phyloP scores from a whole-genome alignment of 1,284 basidiomycete species.

The Somion occarium region DNA sequence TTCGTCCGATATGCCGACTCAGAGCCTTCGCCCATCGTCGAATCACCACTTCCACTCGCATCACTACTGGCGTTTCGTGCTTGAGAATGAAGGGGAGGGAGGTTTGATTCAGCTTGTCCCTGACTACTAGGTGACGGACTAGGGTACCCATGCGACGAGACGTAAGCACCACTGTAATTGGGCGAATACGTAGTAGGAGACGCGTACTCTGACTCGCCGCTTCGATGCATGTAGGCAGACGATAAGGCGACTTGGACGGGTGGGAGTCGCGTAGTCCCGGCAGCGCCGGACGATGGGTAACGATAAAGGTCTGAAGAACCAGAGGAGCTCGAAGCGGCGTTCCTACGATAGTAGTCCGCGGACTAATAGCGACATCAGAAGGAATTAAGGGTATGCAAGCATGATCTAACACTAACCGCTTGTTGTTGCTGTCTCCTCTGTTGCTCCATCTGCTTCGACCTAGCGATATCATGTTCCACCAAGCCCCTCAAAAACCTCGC shows the following conservation, averaged over 20 bases:
- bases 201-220: neutral
- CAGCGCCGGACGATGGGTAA: neutral
- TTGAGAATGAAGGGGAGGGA: neutral
- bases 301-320: neutral
- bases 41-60: no score
- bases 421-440: constrained; percentile 9
- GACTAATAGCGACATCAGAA: neutral
- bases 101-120: neutral
- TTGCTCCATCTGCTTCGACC: constrained; percentile 34
- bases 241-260: neutral
- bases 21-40: neutral
- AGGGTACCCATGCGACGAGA: constrained; percentile 2
- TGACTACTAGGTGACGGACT: constrained; percentile 7
- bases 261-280: neutral
- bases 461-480: constrained; percentile 56
- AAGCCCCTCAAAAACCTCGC: constrained; percentile 71
- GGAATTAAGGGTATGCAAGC: neutral
- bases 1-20: constrained; percentile 2
- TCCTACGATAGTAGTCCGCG: neutral
- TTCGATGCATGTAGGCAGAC: neutral
- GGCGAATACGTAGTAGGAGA: constrained; percentile 1
- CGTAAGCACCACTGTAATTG: neutral
- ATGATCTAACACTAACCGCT: neutral
- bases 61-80: no score
- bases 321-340: neutral